Evolutionary conservation across 2,329 filamentous ascomycete species (phyloP), one percentile per base, ranked within the genome.

Genomic region (Triangularia verruculosa): DNA sequence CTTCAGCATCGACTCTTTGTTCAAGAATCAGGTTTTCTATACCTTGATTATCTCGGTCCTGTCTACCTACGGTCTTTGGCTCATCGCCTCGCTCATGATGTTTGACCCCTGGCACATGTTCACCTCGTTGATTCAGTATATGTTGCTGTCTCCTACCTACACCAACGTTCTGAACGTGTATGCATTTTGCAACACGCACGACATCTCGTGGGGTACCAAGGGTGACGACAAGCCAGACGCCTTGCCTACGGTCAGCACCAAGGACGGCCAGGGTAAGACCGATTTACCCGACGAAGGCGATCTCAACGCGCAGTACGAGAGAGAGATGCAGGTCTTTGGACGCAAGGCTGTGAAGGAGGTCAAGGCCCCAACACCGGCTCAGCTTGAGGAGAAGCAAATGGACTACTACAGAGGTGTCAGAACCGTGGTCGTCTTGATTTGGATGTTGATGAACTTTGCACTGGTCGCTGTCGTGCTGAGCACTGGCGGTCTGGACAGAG

Each of bases 41-140:
- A 96, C 92, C 32, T 84, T 99, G 67, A 95, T 99, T 70, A 87
- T 99, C 59, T 97, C 93, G 0, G 86, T 98, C 72, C 85, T 91
- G 72, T 95, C 93, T 11, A 99, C 95, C 0, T 99, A 95, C 74
- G 84, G 96, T 66, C 88, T 99, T 72, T 99, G 93, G 90, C 85
- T 98, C 64, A 79, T 99, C 58, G 90, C 92, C 0, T 97, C 93
- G 8, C 83, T 99, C 69, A 82, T 99, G 70, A 98, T 98, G 88
- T 88, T 98, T 77, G 95, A 99, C 75, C 95, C 95, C 3, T 99
- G 95, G 94, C 95, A 99, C 79, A 98, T 99, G 93, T 84, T 97
- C 76, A 98, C 95, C n/a, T 89, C 90, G 63, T 92, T 98, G 77
- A 77, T 93, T 57, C 95, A 98, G 84, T 99, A 99, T 76, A 88